A percentile compares a stretch with the other conserved stretches of the same genome.
These are phyloP conservation scores for Rhizoctonia solani DNA, from an alignment of 1,284 basidiomycete genomes.

Conservation along the genomic window DNA sequence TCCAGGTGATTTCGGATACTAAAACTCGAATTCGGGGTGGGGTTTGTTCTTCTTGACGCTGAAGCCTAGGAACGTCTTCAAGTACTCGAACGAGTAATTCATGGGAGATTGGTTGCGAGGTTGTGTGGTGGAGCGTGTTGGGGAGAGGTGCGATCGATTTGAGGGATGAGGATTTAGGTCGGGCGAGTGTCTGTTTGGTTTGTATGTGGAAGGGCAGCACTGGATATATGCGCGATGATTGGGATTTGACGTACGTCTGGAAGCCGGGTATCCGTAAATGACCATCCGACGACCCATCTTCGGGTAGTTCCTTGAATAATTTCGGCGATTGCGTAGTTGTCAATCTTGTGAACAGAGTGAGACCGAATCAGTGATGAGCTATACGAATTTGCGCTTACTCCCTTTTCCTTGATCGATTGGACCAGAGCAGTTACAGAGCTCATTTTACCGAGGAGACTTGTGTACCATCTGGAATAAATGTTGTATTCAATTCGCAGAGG, in stretches of 20 bases:
- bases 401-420: slow-evolving; percentile 54
- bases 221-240: slow-evolving; percentile 5
- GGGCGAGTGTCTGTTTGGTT: slow-evolving; percentile 52
- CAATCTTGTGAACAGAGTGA: slow-evolving; percentile 54
- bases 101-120: slow-evolving; percentile 37
- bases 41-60: slow-evolving; percentile 31
- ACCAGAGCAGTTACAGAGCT: slow-evolving; percentile 71
- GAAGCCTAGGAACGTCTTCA: slow-evolving; percentile 34
- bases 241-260: slow-evolving; percentile 67
- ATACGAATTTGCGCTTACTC: slow-evolving; percentile 50
- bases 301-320: slow-evolving; percentile 84
- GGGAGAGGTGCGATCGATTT: slow-evolving; percentile 56
- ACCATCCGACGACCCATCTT: slow-evolving; percentile 91
- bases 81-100: not conserved
- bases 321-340: slow-evolving; percentile 83
- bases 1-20: slow-evolving; percentile 31
- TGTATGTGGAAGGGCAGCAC: slow-evolving; percentile 22
- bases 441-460: slow-evolving; percentile 87
- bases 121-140: slow-evolving; percentile 56
- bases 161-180: slow-evolving; percentile 53
- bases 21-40: slow-evolving; percentile 23
- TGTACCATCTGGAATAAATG: slow-evolving; percentile 74
- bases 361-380: not conserved
- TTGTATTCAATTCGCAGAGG: not conserved
- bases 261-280: slow-evolving; percentile 62